Percentiles rank a stretch among this genome's conserved stretches.
phyloP scores from a whole-genome alignment of 352 stramenopile species.

The Phytophthora podocarpi region DNA sequence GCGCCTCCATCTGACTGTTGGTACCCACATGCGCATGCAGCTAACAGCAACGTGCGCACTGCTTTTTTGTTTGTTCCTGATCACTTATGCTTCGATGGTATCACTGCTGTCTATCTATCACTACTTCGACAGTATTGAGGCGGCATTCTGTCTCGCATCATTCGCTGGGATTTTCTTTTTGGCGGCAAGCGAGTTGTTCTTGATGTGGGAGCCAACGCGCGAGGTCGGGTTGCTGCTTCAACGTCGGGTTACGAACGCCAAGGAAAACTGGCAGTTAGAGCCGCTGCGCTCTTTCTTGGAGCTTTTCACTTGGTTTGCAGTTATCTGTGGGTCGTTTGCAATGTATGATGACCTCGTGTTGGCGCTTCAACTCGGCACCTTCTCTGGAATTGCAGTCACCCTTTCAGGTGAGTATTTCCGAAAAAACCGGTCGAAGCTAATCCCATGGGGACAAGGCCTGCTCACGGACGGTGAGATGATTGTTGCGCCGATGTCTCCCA shows the following conservation, averaged over 20 bases:
- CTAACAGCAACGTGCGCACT: constrained; percentile 77
- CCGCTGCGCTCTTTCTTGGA: constrained; percentile 84
- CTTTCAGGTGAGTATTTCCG: constrained; percentile 81
- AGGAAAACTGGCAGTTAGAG: constrained; percentile 77
- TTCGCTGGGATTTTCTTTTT: constrained; percentile 83
- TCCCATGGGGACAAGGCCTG: constrained; percentile 47
- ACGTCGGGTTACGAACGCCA: constrained; percentile 73
- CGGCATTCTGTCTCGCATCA: constrained; percentile 81
- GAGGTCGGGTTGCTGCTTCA: constrained; percentile 78
- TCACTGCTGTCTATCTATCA: constrained; percentile 84
- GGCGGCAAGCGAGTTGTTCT: constrained; percentile 77
- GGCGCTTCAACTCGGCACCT: constrained; percentile 81
- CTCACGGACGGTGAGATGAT: constrained; percentile 26
- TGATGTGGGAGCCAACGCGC: constrained; percentile 83
- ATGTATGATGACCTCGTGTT: constrained; percentile 84
- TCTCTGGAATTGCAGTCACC: constrained; percentile 81
- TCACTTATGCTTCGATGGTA: constrained; percentile 73
- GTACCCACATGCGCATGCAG: constrained; percentile 54
- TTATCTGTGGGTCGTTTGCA: constrained; percentile 80
- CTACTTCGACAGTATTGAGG: constrained; percentile 86
- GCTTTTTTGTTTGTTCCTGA: constrained; percentile 74
- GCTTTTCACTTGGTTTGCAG: constrained; percentile 81
- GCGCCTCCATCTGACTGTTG: constrained; percentile 60
- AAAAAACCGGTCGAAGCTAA: constrained; percentile 59
- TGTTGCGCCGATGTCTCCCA: constrained; percentile 27